phyloP scores from a whole-genome alignment of 305 asterid genomes.

The Striga hermonthica region DNA sequence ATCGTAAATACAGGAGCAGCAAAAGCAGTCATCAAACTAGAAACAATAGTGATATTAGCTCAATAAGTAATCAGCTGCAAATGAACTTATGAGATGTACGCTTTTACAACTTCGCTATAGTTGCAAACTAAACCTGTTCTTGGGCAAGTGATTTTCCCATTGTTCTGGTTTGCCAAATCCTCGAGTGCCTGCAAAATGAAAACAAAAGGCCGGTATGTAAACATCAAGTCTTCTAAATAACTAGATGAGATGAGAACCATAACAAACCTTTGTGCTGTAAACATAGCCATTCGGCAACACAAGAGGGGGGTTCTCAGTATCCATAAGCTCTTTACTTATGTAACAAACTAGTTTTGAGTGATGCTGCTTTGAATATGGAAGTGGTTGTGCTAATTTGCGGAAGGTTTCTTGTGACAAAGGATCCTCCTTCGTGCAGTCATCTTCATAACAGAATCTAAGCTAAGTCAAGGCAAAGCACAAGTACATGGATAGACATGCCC shows the following conservation, averaged over 20 bases:
- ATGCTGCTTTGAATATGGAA: constrained; percentile 96
- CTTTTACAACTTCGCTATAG: constrained; percentile 70
- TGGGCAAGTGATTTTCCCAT: constrained; percentile 85
- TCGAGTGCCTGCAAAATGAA: constrained; percentile 66
- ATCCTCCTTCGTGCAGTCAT: constrained; percentile 94
- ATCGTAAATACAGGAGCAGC: constrained; percentile 21
- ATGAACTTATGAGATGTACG: constrained; percentile 59
- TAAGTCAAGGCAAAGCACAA: constrained; percentile 52
- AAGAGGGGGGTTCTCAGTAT: constrained; percentile 94
- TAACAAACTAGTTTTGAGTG: constrained; percentile 93
- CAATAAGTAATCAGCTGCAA: constrained; percentile 17
- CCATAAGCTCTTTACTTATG: constrained; percentile 90
- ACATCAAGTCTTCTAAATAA: background rate
- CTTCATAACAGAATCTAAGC: constrained; percentile 83
- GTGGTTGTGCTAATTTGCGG: constrained; percentile 78
- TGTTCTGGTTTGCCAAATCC: constrained; percentile 79
- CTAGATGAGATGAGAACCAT: background rate
- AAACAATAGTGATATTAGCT: constrained; percentile 3
- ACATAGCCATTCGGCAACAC: constrained; percentile 96
- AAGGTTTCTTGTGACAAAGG: constrained; percentile 97
- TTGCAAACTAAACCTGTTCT: constrained; percentile 62
- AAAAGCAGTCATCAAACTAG: constrained; percentile 10
- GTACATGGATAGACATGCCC: constrained; percentile 7
- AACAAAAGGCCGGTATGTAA: background rate
- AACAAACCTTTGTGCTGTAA: constrained; percentile 89